A percentile compares a stretch with the other conserved stretches of the same genome.
Evolutionary conservation across 441 rosid species (phyloP).

Genomic region (Arabidopsis hybrid): DNA sequence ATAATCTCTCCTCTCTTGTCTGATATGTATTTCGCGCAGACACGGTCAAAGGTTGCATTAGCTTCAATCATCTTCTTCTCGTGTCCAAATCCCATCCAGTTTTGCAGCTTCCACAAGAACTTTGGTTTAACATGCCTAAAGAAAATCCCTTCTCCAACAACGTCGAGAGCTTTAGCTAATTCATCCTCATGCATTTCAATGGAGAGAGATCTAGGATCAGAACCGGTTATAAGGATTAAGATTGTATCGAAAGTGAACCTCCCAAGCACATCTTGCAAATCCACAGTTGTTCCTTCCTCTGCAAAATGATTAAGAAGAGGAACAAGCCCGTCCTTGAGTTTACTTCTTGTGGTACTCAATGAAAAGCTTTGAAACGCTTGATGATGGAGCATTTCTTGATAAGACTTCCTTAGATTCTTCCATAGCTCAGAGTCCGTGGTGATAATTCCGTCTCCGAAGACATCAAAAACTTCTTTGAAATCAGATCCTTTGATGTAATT

Average conservation of each 20-base stretch:
- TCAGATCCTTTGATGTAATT: slow-evolving; percentile 32
- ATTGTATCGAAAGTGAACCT: slow-evolving; percentile 52
- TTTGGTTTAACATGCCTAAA: slow-evolving; percentile 36
- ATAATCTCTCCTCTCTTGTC: slow-evolving; percentile 28
- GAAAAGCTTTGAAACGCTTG: slow-evolving; percentile 45
- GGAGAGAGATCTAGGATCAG: slow-evolving; percentile 48
- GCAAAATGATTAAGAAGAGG: slow-evolving; percentile 44
- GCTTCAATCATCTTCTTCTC: slow-evolving; percentile 42
- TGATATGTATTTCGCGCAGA: slow-evolving; percentile 19
- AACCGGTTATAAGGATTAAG: slow-evolving; percentile 44
- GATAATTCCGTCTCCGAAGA: slow-evolving; percentile 58
- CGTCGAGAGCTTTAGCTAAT: slow-evolving; percentile 39
- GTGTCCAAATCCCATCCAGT: slow-evolving; percentile 37
- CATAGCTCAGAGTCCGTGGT: slow-evolving; percentile 50
- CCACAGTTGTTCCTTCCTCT: slow-evolving; percentile 28
- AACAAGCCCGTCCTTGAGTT: slow-evolving; percentile 46
- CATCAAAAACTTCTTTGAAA: slow-evolving; percentile 46
- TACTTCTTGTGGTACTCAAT: slow-evolving; percentile 31
- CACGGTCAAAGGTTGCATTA: slow-evolving; percentile 19
- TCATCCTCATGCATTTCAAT: slow-evolving; percentile 35
- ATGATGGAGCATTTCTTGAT: slow-evolving; percentile 42
- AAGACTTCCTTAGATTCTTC: slow-evolving; percentile 49
- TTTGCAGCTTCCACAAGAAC: slow-evolving; percentile 44
- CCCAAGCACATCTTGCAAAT: slow-evolving; percentile 57
- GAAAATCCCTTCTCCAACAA: slow-evolving; percentile 22